Evolutionary conservation across 169 alveolate species (phyloP), one percentile per base, ranked within the genome.

Genomic region (Neospora caninum): DNA sequence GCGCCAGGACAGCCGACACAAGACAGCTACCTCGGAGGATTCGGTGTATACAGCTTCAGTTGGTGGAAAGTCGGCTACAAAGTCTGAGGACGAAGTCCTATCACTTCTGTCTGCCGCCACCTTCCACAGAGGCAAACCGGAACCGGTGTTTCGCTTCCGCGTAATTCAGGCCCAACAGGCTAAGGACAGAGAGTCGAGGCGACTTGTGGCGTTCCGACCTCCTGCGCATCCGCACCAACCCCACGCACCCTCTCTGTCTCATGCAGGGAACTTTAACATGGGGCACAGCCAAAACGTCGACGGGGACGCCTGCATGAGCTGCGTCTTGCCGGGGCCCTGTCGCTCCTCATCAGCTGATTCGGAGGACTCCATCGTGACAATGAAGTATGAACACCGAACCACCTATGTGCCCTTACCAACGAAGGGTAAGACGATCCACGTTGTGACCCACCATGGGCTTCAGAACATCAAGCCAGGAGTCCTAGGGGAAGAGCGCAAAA

Each of bases 401-500:
- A 78, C 45, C 39, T 78, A 78, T 43, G 45, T n/a, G 49, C 86
- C 86, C 31, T 78, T 78, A n/a, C 45, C 49, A 7, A 78, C 86
- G 39, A 4, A 25, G 31, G 86, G 86, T 29, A n/a, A 38, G 86
- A 78, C 86, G 22, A 2, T 78, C 86, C 86, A 38, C 45, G 20
- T 78, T n/a, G 86, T 78, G 49, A 78, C 86, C 41, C 86, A 78
- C 45, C 42, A 78, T n/a, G 86, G 86, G 45, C n/a, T 36, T 38
- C 27, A 78, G 45, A 78, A 16, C 86, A 1, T 13, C 9, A 29
- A 4, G 20, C 29, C 41, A 4, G 10, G 42, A 4, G 82, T 31
- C 34, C 39, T 34, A 69, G n/a, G 39, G 86, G 86, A 78, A 4
- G 86, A n/a, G 20, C 27, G 27, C 41, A 78, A 38, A 43, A 78